Evolutionary conservation across 495 filamentous ascomycete species (phyloP).

Genomic region (Daldinia concentrica): DNA sequence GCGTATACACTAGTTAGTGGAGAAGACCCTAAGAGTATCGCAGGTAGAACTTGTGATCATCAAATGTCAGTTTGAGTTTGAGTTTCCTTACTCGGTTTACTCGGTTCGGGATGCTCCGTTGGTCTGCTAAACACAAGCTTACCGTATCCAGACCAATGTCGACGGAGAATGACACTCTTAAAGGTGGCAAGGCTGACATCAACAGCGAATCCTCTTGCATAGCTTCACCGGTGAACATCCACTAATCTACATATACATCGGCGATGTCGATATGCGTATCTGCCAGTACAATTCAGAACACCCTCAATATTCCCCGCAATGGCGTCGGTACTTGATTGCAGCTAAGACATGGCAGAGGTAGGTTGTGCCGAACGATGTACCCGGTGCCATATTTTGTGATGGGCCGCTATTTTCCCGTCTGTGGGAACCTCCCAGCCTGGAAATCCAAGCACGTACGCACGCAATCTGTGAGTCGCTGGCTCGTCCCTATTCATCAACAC

Average conservation of each 20-base stretch:
- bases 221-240: neutral
- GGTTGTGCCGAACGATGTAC: conserved; percentile 20
- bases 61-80: neutral
- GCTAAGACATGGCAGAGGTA: conserved; percentile 34
- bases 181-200: neutral
- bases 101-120: neutral
- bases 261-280: neutral
- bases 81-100: neutral
- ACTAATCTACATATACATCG: neutral
- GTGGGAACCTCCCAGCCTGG: neutral
- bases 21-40: neutral
- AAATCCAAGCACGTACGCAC: neutral
- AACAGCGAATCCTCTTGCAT: neutral
- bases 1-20: neutral
- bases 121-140: neutral
- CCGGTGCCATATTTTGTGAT: conserved; percentile 25
- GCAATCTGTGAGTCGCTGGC: neutral
- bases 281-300: conserved; percentile 2
- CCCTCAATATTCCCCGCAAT: conserved; percentile 25
- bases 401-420: conserved; percentile 12
- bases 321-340: conserved; percentile 9
- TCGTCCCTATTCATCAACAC: neutral
- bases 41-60: neutral
- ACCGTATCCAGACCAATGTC: neutral
- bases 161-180: neutral